These are phyloP conservation scores for Erodium texanum DNA, from an alignment of 441 rosid species.

Conservation along the genomic window DNA sequence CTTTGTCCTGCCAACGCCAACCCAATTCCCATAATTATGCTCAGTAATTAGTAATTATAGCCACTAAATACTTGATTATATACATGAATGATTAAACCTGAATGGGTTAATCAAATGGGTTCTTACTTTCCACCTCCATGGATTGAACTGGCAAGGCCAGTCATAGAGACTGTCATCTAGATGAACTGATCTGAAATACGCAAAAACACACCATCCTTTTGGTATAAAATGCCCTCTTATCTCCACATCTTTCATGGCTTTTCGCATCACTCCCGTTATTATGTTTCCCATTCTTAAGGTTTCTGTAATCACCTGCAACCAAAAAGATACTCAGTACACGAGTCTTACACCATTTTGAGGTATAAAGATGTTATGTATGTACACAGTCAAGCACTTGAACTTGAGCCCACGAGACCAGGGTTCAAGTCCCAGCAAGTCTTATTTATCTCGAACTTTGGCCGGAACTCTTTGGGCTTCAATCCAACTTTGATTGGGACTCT, in stretches of 20 bases:
- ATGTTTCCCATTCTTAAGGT: conserved; percentile 84
- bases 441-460: too few relatives aligned
- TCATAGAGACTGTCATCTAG: conserved; percentile 74
- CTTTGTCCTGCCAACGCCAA: conserved; percentile 43
- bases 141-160: conserved; percentile 71
- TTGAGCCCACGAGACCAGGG: too few relatives aligned
- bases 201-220: conserved; percentile 83
- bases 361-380: too few relatives aligned
- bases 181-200: conserved; percentile 85
- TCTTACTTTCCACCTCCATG: conserved; percentile 90
- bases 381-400: too few relatives aligned
- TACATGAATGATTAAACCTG: too few relatives aligned
- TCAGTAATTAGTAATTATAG: not conserved
- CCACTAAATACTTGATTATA: not conserved
- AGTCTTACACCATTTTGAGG: not conserved
- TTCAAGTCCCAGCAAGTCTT: too few relatives aligned
- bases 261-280: conserved; percentile 81
- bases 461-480: too few relatives aligned
- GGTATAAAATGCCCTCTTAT: conserved; percentile 79
- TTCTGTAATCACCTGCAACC: conserved; percentile 77
- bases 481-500: too few relatives aligned
- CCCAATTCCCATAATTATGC: not conserved
- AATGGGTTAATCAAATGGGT: too few relatives aligned
- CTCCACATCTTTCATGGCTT: conserved; percentile 70
- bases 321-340: not conserved